Evolutionary conservation across 176 grass and related monocot genomes (phyloP), one percentile per base, ranked within the genome.

Genomic region (Carex myosuroides): DNA sequence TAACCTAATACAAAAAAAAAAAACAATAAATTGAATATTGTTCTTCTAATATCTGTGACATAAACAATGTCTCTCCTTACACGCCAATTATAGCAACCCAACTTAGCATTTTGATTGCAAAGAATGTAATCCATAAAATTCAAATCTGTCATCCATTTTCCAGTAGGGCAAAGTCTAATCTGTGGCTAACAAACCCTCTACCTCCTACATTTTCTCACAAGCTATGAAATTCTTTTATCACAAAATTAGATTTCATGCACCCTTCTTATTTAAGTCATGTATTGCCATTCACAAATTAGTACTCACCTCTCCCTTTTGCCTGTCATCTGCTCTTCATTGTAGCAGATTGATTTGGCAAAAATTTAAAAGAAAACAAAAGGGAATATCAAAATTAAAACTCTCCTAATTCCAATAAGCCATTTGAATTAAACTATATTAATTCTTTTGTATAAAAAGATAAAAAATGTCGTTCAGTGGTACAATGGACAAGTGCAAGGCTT

Each of bases 401-500:
- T 16, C 41, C 61, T 24, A 54, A 82, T 83, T 83, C 80, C n/a
- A 30, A 67, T 6, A 35, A 54, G 60, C 80, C 46, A 75, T 53
- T 75, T 26, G 21, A 75, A 16, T 13, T 32, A 46, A 54, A 54
- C 3, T 62, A 37, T 2, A 33, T 53, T 69, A 8, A 44, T 12
- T 12, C 67, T 67, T 44, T 67, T 56, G 18, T 39, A 37, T 60
- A 86, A 50, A 88, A 60, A 81, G 70, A 63, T 76, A 89, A 62
- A 75, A 62, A 75, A 93, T 93, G 94, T 88, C 84, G 24, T 93
- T 97, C 87, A 89, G 63, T 56, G 91, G 91, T 68, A 93, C 89
- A 44, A 88, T 85, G 71, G 94, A 91, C 59, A 93, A 87, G 44
- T 97, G 91, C 91, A 93, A 93, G 65, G 89, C 89, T 62, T 97